Conservation (phyloP, 257 asterid genomes). For the Solanum chilense region DNA sequence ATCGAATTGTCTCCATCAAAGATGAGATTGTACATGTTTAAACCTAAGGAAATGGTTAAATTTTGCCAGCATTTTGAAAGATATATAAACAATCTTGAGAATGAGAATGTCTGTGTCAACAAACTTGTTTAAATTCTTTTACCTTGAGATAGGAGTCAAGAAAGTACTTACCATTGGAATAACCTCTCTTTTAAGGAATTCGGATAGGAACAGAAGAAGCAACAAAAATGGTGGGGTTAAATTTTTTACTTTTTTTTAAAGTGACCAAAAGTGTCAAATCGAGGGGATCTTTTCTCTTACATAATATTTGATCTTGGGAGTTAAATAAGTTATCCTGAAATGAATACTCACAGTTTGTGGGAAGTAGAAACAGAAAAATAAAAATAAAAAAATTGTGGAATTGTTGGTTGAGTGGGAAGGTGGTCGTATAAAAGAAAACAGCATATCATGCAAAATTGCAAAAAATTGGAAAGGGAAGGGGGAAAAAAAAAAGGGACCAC, state of each 20-base stretch:
- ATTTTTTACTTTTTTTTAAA: neutral
- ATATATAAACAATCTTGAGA: neutral
- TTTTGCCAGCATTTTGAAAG: neutral
- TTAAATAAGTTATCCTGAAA: constrained; percentile 15
- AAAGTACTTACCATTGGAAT: neutral
- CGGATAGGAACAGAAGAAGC: neutral
- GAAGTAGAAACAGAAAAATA: neutral
- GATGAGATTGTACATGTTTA: neutral
- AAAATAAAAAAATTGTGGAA: neutral
- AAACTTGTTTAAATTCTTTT: neutral
- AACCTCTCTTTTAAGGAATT: neutral
- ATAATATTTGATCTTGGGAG: neutral
- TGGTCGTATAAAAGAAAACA: neutral
- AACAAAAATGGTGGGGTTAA: constrained; percentile 6
- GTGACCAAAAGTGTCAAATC: constrained; percentile 14
- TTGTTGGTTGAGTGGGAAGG: neutral
- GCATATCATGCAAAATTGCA: neutral
- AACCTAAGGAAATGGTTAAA: neutral
- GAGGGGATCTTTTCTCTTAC: neutral
- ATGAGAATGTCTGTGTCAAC: neutral
- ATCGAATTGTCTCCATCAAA: neutral
- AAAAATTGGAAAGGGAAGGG: neutral
- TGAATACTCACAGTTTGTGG: neutral
- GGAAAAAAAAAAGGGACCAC: constrained; percentile 35
- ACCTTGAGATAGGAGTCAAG: neutral